phyloP scores from a whole-genome alignment of 805 yeast genomes.

The Suhomyces prunicola region DNA sequence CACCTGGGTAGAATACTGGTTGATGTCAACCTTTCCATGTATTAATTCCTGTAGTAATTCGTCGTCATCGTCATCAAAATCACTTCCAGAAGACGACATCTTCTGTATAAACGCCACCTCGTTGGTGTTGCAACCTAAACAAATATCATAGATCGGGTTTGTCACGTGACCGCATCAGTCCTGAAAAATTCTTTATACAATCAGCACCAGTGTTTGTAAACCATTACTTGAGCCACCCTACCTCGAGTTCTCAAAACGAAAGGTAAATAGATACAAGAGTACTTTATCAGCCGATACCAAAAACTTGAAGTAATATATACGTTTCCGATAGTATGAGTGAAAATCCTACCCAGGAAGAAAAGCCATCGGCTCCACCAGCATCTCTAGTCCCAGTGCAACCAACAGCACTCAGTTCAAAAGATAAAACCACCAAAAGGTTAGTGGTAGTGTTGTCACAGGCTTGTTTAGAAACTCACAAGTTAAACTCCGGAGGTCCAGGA shows the following conservation, averaged over 20 bases:
- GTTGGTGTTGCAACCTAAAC: neutral
- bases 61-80: slow-evolving; percentile 39
- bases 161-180: slow-evolving; percentile 1
- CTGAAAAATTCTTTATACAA: slow-evolving; percentile 3
- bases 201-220: neutral
- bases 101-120: neutral
- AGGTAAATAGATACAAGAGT: neutral
- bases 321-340: neutral
- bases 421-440: slow-evolving; percentile 80
- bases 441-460: slow-evolving; percentile 96
- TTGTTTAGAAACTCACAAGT: slow-evolving; percentile 90
- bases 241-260: neutral
- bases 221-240: neutral
- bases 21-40: slow-evolving; percentile 12
- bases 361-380: slow-evolving; percentile 43
- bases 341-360: slow-evolving; percentile 9
- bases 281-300: neutral
- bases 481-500: slow-evolving; percentile 73
- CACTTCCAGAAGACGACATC: slow-evolving; percentile 21
- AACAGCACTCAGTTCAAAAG: slow-evolving; percentile 71
- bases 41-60: slow-evolving; percentile 52
- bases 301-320: no score
- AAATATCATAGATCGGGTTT: neutral
- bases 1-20: neutral
- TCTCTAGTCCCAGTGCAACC: slow-evolving; percentile 89